Conservation (phyloP, 1,139 yeast genomes). For the Zhuliangozyma parablackwelliae region DNA sequence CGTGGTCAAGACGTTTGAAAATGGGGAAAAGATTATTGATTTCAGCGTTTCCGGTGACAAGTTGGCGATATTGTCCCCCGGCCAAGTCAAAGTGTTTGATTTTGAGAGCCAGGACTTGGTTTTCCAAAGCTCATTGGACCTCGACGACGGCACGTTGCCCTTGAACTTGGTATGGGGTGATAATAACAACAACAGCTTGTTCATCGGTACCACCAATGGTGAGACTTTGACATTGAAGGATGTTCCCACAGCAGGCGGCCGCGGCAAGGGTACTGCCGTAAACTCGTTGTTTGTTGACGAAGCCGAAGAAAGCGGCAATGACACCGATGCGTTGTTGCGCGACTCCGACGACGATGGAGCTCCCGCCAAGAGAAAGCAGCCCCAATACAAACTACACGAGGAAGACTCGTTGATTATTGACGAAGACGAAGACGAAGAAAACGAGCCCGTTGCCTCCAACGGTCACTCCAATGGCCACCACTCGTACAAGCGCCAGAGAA, state of each 20-base stretch:
- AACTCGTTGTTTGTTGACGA: conserved; percentile 24
- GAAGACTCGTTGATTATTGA: conserved; percentile 37
- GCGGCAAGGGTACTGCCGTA: conserved; percentile 18
- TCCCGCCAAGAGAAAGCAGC: conserved; percentile 5
- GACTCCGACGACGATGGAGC: conserved; percentile 10
- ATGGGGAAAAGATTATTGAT: conserved; percentile 9
- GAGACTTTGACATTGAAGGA: conserved; percentile 37
- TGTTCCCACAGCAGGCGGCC: conserved; percentile 18
- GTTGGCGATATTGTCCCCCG: conserved; percentile 12
- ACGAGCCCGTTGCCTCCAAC: conserved; percentile 13
- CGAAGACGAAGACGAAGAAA: conserved; percentile 23
- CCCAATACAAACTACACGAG: conserved; percentile 15
- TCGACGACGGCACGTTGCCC: conserved; percentile 11
- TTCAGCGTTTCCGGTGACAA: conserved; percentile 7
- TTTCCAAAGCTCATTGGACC: conserved; percentile 9
- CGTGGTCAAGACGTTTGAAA: conserved; percentile 11
- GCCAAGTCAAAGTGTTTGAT: conserved; percentile 9
- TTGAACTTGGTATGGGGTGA: conserved; percentile 10
- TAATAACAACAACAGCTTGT: conserved; percentile 15
- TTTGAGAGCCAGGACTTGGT: conserved; percentile 7
- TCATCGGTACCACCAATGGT: conserved; percentile 56
- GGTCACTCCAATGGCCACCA: conserved; percentile 9
- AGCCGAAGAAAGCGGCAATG: conserved; percentile 21
- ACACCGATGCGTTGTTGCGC: conserved; percentile 19
- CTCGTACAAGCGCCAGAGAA: conserved; percentile 4